Evolutionary conservation across 116 monocot genomes (phyloP).

Genomic region (Papilionanthe hybrid): DNA sequence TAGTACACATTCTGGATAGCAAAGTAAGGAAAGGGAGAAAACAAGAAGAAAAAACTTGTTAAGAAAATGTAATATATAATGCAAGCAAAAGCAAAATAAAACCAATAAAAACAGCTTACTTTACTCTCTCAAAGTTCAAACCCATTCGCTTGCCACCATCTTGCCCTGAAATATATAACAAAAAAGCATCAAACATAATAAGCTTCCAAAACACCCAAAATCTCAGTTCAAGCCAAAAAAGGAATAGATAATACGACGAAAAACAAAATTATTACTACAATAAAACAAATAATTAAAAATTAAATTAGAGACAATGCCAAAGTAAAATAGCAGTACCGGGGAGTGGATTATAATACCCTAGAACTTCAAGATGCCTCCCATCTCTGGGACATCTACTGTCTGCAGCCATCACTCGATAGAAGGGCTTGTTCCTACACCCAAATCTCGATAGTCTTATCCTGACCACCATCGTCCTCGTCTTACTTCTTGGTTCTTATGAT

Average conservation of each 20-base stretch:
- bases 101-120: neutral
- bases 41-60: no score
- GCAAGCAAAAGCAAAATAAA: neutral
- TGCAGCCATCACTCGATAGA: constrained; percentile 81
- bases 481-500: neutral
- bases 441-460: constrained; percentile 67
- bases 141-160: constrained; percentile 14
- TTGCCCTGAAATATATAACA: constrained; percentile 8
- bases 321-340: constrained; percentile 19
- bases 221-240: no score
- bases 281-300: neutral
- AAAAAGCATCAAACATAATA: neutral
- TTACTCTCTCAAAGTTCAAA: constrained; percentile 9
- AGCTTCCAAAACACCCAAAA: neutral
- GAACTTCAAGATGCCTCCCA: constrained; percentile 81
- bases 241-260: no score
- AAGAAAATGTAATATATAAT: neutral
- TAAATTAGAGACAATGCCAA: neutral
- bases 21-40: neutral
- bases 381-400: constrained; percentile 74
- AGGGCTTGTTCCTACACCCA: constrained; percentile 82
- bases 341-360: constrained; percentile 76
- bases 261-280: neutral
- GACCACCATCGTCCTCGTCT: constrained; percentile 47
- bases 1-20: neutral